Percentiles rank a stretch among this genome's conserved stretches.
These are phyloP conservation scores for Penicillium paxilli DNA, from an alignment of 495 filamentous ascomycete genomes.

Conservation along the genomic window DNA sequence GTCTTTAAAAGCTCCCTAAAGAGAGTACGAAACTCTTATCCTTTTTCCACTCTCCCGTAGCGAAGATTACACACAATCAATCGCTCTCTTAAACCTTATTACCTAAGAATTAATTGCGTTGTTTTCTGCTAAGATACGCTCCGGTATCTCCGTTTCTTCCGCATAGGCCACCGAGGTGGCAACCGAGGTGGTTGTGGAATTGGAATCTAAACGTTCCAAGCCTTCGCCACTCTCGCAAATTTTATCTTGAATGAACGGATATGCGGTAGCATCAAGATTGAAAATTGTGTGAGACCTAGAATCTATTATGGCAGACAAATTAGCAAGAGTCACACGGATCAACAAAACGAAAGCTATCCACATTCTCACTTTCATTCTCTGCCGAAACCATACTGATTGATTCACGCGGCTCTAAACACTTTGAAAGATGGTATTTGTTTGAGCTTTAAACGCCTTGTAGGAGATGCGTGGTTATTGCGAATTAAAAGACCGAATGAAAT, in stretches of 20 bases:
- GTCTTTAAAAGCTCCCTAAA: background rate
- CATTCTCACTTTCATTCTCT: background rate
- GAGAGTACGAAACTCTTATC: background rate
- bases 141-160: background rate
- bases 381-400: background rate
- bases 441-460: background rate
- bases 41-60: background rate
- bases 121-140: background rate
- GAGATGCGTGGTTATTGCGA: background rate
- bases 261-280: background rate
- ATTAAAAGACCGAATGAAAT: background rate
- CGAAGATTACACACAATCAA: background rate
- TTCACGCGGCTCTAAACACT: background rate
- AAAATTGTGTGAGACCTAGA: background rate
- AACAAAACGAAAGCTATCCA: background rate
- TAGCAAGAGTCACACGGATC: background rate
- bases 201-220: background rate
- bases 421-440: background rate
- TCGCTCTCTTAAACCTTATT: background rate
- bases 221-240: background rate
- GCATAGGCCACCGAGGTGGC: background rate
- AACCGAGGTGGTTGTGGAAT: background rate
- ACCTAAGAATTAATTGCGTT: background rate
- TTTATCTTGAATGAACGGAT: background rate
- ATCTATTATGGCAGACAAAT: background rate